phyloP scores from a whole-genome alignment of 1,284 basidiomycete genomes.

The Ganoderma sinense region DNA sequence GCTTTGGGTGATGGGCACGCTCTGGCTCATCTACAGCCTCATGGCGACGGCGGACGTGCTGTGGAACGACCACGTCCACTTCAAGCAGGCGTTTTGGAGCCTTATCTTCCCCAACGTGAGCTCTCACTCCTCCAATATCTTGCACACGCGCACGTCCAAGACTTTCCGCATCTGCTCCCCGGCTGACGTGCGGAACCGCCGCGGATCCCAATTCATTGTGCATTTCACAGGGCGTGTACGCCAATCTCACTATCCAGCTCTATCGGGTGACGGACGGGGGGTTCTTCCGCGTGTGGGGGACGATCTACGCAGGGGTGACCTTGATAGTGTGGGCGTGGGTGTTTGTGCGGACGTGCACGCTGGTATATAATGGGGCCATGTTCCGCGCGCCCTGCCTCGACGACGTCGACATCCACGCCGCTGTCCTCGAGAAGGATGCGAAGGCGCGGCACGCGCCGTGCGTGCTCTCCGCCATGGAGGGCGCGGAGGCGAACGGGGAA shows the following conservation, averaged over 20 bases:
- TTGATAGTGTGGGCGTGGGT: constrained; percentile 53
- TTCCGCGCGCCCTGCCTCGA: constrained; percentile 50
- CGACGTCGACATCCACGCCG: constrained; percentile 32
- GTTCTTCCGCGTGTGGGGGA: constrained; percentile 40
- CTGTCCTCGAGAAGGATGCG: constrained; percentile 6
- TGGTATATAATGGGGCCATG: constrained; percentile 47
- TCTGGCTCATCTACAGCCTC: constrained; percentile 51
- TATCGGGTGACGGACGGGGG: constrained; percentile 49
- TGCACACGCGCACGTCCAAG: background rate
- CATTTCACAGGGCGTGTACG: constrained; percentile 47
- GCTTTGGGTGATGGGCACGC: constrained; percentile 55
- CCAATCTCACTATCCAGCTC: constrained; percentile 52
- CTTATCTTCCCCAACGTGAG: constrained; percentile 55
- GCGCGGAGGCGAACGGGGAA: background rate
- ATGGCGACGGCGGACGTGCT: constrained; percentile 44
- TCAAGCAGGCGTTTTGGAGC: constrained; percentile 56
- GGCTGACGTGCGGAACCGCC: background rate
- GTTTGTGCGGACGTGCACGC: constrained; percentile 44
- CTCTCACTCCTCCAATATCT: background rate
- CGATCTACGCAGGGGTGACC: constrained; percentile 33
- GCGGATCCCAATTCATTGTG: background rate
- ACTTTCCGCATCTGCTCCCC: background rate
- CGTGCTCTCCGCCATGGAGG: constrained; percentile 1
- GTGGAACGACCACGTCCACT: constrained; percentile 40
- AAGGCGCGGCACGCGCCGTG: constrained; percentile 1